Evolutionary conservation across 257 asterid genomes (phyloP).

Genomic region (Penstemon barbatus): DNA sequence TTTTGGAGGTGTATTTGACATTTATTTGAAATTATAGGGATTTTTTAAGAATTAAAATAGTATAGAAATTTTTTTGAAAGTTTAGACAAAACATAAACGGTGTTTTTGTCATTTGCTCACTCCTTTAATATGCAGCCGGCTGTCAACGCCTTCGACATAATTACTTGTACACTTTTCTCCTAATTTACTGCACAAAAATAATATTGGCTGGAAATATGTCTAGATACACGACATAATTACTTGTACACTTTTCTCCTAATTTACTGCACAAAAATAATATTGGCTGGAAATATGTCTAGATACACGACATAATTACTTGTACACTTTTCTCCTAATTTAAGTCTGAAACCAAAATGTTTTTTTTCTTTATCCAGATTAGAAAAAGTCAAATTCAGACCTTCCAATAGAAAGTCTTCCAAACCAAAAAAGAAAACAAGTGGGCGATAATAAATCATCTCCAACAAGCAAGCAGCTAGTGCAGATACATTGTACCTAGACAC

Average conservation of each 20-base stretch:
- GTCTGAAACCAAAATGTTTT: neutral
- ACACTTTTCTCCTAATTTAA: neutral
- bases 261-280: neutral
- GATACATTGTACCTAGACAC: slow-evolving; percentile 72
- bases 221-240: neutral
- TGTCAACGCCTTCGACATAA: neutral
- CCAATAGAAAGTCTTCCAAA: neutral
- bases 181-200: neutral
- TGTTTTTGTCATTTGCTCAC: no score
- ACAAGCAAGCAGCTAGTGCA: neutral
- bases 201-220: neutral
- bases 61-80: no score
- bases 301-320: neutral
- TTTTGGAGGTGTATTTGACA: no score
- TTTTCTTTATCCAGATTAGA: neutral
- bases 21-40: no score
- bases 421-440: no score
- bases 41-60: no score
- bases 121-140: no score
- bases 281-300: neutral
- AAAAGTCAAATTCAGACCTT: neutral
- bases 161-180: neutral
- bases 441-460: neutral
- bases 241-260: no score
- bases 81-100: no score